These are phyloP conservation scores for Samsoniella hepiali DNA, from an alignment of 2,329 filamentous ascomycete species.

Conservation along the genomic window DNA sequence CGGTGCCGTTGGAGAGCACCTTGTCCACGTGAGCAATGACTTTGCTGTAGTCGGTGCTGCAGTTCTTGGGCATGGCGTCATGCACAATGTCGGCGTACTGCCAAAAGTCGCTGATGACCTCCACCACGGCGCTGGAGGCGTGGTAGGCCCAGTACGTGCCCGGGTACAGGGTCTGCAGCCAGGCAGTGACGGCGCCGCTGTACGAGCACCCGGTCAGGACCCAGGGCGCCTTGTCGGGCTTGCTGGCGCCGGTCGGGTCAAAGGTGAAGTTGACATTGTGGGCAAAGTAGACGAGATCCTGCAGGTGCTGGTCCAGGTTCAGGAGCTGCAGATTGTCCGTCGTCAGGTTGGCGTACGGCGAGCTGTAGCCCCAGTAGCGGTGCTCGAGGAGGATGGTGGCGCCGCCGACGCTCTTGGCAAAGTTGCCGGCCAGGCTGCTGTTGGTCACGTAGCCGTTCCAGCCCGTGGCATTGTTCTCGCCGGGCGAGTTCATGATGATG, in stretches of 20 bases:
- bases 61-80: constrained; percentile 51
- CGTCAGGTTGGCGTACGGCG: constrained; percentile 59
- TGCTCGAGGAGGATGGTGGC: constrained; percentile 73
- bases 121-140: constrained; percentile 71
- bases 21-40: constrained; percentile 47
- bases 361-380: constrained; percentile 77
- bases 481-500: constrained; percentile 64
- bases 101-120: constrained; percentile 73
- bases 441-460: constrained; percentile 64
- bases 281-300: constrained; percentile 75
- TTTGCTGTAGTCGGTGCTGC: constrained; percentile 59
- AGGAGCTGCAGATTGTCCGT: constrained; percentile 70
- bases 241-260: constrained; percentile 51
- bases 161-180: constrained; percentile 70
- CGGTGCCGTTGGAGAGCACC: constrained; percentile 40
- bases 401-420: constrained; percentile 65
- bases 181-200: constrained; percentile 71
- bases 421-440: constrained; percentile 63
- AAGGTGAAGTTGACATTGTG: constrained; percentile 66
- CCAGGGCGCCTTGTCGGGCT: constrained; percentile 62
- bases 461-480: constrained; percentile 49
- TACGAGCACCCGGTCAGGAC: constrained; percentile 79
- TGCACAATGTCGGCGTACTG: constrained; percentile 47
- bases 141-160: constrained; percentile 74
- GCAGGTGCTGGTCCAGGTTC: constrained; percentile 72